These are phyloP conservation scores for Zoysia matrella DNA, from an alignment of 202 grass and related monocot species.

Conservation along the genomic window DNA sequence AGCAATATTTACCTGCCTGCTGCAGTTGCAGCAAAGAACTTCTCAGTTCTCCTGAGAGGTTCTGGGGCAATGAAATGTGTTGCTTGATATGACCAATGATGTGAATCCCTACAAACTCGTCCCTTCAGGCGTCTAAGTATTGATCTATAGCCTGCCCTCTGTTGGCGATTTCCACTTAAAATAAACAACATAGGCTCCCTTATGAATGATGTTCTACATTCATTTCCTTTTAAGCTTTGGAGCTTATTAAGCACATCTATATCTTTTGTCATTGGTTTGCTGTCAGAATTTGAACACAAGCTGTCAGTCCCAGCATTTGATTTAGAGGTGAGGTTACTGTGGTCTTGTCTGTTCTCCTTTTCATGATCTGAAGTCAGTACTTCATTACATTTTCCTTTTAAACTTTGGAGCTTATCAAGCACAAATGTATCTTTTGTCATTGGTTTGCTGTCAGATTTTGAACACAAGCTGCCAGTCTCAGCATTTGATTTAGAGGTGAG, in stretches of 20 bases:
- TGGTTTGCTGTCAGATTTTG: no score
- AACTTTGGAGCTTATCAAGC: no score
- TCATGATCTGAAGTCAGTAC: no score
- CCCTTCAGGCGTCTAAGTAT: constrained; percentile 70
- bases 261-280: neutral
- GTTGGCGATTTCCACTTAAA: constrained; percentile 68
- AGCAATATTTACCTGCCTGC: constrained; percentile 66
- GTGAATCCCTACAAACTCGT: constrained; percentile 80
- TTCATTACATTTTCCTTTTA: no score
- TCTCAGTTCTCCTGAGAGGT: constrained; percentile 80
- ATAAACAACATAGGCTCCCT: constrained; percentile 66
- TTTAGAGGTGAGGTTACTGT: no score
- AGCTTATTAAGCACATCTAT: constrained; percentile 20
- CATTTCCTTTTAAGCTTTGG: constrained; percentile 34
- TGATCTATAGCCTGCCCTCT: constrained; percentile 63
- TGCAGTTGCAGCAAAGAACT: constrained; percentile 92
- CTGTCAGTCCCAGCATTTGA: no score
- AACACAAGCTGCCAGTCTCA: no score
- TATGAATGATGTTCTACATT: constrained; percentile 15
- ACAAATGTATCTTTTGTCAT: neutral
- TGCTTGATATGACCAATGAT: constrained; percentile 88
- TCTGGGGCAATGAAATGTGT: constrained; percentile 81
- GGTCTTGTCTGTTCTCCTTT: no score
- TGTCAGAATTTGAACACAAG: no score
- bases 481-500: no score